Base-by-base conservation (phyloP, 345 rosid genomes). In the Linum trigynum region DNA sequence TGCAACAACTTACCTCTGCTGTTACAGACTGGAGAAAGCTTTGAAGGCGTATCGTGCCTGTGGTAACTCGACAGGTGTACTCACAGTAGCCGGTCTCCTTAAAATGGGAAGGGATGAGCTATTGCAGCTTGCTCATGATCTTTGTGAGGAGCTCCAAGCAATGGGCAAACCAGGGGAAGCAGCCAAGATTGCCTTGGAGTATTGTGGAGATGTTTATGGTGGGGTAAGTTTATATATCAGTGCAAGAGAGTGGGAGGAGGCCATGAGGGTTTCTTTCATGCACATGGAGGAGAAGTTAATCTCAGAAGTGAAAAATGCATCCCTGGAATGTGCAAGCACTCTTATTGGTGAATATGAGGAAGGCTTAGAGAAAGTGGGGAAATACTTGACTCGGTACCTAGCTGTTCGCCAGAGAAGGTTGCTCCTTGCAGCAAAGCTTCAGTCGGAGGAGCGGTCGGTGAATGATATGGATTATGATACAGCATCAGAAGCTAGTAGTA, bases 221-320 rank as follows among this genome's bases (percentile, higher is more conserved):
- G 99, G 96, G 59, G 59, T 88, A 36, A 81, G 65, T 71, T 80
- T 90, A 78, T 82, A 90, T 70, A 82, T 85, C 70, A 79, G 65
- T 73, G 96, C 96, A 2, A 85, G 95, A 80, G 92, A 90, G 55
- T 94, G 99, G 99, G 97, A 88, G 76, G 97, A 94, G 62, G 97
- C 97, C 69, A 75, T 88, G 70, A 81, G 99, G 73, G 78, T 90
- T 76, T 80, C 95, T 64, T 85, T 83, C 72, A 67, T 88, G 89
- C 82, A 90, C 71, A 77, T 67, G 71, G 76, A 71, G 60, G 96
- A 85, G 51, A 88, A 77, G 71, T 72, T 85, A 65, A 58, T 84
- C 45, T 83, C 81, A 15, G 84, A 77, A 78, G 87, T 94, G 74
- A 85, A 80, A 72, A 74, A 56, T 57, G 83, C 91, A 23, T 83